These are phyloP conservation scores for Aspergillus quadricinctus DNA, from an alignment of 2,329 filamentous ascomycete genomes.

Conservation along the genomic window DNA sequence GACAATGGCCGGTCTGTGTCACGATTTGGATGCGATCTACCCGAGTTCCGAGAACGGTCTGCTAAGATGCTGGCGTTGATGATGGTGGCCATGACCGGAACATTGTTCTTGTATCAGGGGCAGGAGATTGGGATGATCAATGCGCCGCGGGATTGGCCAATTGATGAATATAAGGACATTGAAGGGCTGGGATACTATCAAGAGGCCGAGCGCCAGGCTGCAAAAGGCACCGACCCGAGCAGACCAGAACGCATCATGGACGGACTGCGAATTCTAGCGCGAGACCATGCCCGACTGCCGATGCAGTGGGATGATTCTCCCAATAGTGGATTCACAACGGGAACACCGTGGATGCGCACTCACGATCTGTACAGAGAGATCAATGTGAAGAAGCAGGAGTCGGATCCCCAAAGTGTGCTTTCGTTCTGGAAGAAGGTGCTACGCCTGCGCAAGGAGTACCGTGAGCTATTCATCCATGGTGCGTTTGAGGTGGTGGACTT, in stretches of 20 bases:
- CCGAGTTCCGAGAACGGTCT: slow-evolving; percentile 41
- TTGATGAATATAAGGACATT: slow-evolving; percentile 41
- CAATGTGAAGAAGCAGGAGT: slow-evolving; percentile 52
- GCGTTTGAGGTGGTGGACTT: slow-evolving; percentile 18
- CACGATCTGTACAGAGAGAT: slow-evolving; percentile 39
- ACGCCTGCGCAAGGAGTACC: slow-evolving; percentile 51
- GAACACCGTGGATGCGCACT: slow-evolving; percentile 57
- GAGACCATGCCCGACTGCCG: slow-evolving; percentile 59
- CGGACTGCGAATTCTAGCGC: slow-evolving; percentile 52
- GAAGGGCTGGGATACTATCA: slow-evolving; percentile 50
- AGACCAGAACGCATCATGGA: slow-evolving; percentile 16
- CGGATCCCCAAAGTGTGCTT: slow-evolving; percentile 45
- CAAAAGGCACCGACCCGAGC: slow-evolving; percentile 20
- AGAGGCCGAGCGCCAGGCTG: slow-evolving; percentile 27
- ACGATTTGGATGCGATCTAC: slow-evolving; percentile 49
- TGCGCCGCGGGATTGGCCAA: slow-evolving; percentile 46
- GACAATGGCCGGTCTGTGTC: slow-evolving; percentile 57
- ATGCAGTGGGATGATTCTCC: slow-evolving; percentile 60
- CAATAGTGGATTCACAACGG: slow-evolving; percentile 59
- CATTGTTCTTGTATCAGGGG: slow-evolving; percentile 57
- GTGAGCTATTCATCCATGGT: slow-evolving; percentile 47
- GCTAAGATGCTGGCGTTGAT: slow-evolving; percentile 54
- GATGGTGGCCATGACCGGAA: slow-evolving; percentile 48
- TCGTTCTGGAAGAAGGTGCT: slow-evolving; percentile 58
- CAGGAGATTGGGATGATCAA: slow-evolving; percentile 61